phyloP scores from a whole-genome alignment of 768 basidiomycete species.

The Mycena rosella region DNA sequence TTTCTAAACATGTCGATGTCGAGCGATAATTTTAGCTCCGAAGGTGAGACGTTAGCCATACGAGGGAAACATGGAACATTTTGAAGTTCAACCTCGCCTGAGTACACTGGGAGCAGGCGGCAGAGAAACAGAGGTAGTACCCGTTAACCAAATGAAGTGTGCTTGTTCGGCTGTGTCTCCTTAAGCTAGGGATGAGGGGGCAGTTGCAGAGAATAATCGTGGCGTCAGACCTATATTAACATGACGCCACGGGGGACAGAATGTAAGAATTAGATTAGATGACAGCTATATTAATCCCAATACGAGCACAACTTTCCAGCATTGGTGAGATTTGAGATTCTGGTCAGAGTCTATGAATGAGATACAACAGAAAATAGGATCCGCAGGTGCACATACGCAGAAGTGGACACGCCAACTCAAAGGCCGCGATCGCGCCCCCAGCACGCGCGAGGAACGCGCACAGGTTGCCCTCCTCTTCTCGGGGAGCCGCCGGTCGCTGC shows the following conservation, averaged over 20 bases:
- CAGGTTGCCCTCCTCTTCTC: conserved; percentile 23
- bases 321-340: conserved; percentile 18
- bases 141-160: too few relatives aligned
- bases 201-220: too few relatives aligned
- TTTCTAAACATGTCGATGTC: too few relatives aligned
- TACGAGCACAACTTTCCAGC: neutral
- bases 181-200: too few relatives aligned
- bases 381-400: neutral
- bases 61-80: too few relatives aligned
- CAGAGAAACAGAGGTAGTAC: too few relatives aligned
- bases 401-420: conserved; percentile 7
- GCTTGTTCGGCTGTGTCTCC: too few relatives aligned
- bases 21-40: too few relatives aligned
- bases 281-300: conserved; percentile 4
- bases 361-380: neutral
- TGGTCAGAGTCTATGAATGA: neutral
- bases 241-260: neutral
- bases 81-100: too few relatives aligned
- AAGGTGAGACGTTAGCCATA: too few relatives aligned
- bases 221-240: too few relatives aligned
- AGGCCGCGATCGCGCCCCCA: conserved; percentile 11
- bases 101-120: too few relatives aligned
- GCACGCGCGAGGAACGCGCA: conserved; percentile 15
- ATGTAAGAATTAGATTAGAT: neutral
- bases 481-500: neutral